These are phyloP conservation scores for Auricularia heimuer DNA, from an alignment of 768 basidiomycete species.

Conservation along the genomic window DNA sequence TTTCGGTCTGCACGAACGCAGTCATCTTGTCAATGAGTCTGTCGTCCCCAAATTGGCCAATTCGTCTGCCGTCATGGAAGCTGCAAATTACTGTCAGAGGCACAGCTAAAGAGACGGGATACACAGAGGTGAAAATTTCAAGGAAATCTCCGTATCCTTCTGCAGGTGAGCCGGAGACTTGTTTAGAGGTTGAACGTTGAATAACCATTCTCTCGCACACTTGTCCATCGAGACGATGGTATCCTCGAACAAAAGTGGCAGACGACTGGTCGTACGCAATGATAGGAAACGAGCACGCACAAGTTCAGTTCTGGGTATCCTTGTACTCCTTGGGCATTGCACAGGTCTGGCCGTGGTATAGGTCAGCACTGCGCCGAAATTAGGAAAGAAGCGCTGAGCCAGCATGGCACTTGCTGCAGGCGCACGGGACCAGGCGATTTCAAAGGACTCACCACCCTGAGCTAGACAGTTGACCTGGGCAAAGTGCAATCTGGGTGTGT, in stretches of 20 bases:
- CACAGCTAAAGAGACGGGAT: no score
- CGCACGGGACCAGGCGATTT: background rate
- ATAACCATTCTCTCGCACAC: no score
- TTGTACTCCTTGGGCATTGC: slow-evolving; percentile 52
- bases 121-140: no score
- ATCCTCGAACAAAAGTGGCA: no score
- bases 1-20: background rate
- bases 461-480: slow-evolving; percentile 77
- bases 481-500: slow-evolving; percentile 45
- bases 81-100: slow-evolving; percentile 7
- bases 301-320: slow-evolving; percentile 73
- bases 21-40: slow-evolving; percentile 32
- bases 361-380: background rate
- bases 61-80: slow-evolving; percentile 46
- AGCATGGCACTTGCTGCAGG: background rate
- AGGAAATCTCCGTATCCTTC: no score
- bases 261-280: no score
- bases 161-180: no score
- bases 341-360: slow-evolving; percentile 52
- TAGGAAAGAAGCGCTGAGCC: background rate
- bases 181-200: no score
- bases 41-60: slow-evolving; percentile 45
- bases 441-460: slow-evolving; percentile 51
- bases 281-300: slow-evolving; percentile 24
- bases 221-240: no score